Percentiles rank a stretch among this genome's conserved stretches.
These are phyloP conservation scores for Neurospora hispaniola DNA, from an alignment of 495 filamentous ascomycete species.

Conservation along the genomic window DNA sequence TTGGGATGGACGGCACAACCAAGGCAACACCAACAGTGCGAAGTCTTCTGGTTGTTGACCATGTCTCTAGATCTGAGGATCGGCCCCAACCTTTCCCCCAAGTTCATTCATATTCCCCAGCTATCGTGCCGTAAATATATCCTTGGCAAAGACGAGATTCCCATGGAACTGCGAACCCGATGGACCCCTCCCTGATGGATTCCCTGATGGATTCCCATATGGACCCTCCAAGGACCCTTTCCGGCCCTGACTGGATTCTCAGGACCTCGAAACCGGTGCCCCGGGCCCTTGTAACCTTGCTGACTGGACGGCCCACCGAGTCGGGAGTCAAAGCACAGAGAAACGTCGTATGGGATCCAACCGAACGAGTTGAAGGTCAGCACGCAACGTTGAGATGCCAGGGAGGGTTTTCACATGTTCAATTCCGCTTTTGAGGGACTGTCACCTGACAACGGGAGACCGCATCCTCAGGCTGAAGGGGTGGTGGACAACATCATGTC, in stretches of 20 bases:
- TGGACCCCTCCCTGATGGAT: not conserved
- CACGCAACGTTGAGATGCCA: not conserved
- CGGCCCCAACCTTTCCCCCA: not conserved
- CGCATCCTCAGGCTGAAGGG: not conserved
- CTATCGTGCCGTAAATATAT: not conserved
- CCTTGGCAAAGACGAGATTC: not conserved
- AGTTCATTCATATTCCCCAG: not conserved
- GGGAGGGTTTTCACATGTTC: not conserved
- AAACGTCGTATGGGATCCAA: not conserved
- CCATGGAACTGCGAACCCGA: not conserved
- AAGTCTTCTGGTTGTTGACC: not conserved
- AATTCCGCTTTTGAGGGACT: not conserved
- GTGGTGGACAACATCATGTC: not conserved
- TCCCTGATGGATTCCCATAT: not conserved
- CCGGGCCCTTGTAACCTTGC: not conserved
- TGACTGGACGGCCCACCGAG: not conserved
- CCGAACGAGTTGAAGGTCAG: not conserved
- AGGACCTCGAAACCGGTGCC: not conserved
- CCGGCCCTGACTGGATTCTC: not conserved
- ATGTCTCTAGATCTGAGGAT: not conserved
- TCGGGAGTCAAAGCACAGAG: not conserved
- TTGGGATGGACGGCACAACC: not conserved
- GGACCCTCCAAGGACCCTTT: not conserved
- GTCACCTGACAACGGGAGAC: not conserved
- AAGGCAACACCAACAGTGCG: not conserved